phyloP scores from a whole-genome alignment of 1,284 basidiomycete species.

The Porogramme epimiltina region DNA sequence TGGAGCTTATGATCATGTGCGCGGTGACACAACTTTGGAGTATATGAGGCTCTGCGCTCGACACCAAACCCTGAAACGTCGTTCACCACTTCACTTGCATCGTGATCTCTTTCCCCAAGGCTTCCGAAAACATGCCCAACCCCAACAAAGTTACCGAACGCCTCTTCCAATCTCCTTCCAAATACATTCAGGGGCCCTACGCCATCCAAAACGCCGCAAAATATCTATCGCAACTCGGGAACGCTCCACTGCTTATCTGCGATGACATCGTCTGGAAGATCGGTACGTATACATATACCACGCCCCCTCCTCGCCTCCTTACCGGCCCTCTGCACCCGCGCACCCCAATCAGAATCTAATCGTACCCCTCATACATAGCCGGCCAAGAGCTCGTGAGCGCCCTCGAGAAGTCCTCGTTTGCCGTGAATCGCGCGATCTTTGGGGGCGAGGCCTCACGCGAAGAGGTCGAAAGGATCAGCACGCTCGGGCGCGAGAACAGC shows the following conservation, averaged over 20 bases:
- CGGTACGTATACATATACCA: slow-evolving; percentile 31
- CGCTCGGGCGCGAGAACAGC: slow-evolving; percentile 21
- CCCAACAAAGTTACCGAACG: slow-evolving; percentile 34
- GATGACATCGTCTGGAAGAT: slow-evolving; percentile 35
- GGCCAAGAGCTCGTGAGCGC: slow-evolving; percentile 31
- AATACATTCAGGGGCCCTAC: slow-evolving; percentile 38
- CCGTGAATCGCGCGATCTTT: slow-evolving; percentile 30
- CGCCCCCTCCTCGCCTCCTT: background rate
- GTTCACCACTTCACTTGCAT: background rate
- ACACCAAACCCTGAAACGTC: too few species aligned
- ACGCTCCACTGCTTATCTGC: slow-evolving; percentile 30
- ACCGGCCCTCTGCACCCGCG: background rate
- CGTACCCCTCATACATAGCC: slow-evolving; percentile 16
- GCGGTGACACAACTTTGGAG: background rate
- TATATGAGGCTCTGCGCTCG: slow-evolving; percentile 1
- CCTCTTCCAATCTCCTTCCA: slow-evolving; percentile 39
- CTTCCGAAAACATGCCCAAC: slow-evolving; percentile 29
- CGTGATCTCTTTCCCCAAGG: background rate
- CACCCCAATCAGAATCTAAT: too few species aligned
- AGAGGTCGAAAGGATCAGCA: slow-evolving; percentile 31
- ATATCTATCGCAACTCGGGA: slow-evolving; percentile 32
- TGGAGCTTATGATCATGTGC: background rate
- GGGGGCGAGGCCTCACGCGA: slow-evolving; percentile 34
- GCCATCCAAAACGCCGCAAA: slow-evolving; percentile 36
- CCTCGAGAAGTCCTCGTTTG: slow-evolving; percentile 29